Conservation (phyloP, 1,284 basidiomycete species). For the Entoloma clypeatum region DNA sequence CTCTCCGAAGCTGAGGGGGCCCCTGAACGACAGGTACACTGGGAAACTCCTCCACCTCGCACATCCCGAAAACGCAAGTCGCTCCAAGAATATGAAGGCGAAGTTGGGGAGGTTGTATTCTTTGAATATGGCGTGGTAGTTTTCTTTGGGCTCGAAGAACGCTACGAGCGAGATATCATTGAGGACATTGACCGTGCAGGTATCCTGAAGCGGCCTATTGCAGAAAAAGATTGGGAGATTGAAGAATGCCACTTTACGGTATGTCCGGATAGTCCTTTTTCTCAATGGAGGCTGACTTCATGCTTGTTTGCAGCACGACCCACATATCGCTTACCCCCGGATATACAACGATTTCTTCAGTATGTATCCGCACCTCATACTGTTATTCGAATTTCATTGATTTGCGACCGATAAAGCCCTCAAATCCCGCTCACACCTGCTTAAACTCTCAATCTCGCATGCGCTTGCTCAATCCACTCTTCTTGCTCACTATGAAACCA, state of each 20-base stretch:
- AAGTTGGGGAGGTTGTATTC: constrained; percentile 82
- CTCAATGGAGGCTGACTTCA: too few species aligned
- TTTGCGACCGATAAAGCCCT: constrained; percentile 56
- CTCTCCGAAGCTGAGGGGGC: constrained; percentile 14
- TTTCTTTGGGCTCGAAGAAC: constrained; percentile 80
- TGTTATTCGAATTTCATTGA: not conserved
- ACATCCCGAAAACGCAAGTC: constrained; percentile 11
- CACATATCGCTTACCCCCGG: constrained; percentile 77
- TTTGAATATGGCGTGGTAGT: constrained; percentile 86
- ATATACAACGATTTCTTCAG: constrained; percentile 94
- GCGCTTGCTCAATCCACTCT: constrained; percentile 94
- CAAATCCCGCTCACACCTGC: constrained; percentile 83
- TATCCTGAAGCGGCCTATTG: constrained; percentile 55
- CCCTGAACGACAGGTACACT: constrained; percentile 14
- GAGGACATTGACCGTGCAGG: constrained; percentile 79
- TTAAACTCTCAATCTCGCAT: constrained; percentile 89
- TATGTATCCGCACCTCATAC: constrained; percentile 32
- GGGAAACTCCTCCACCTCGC: constrained; percentile 13
- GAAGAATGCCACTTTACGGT: constrained; percentile 88
- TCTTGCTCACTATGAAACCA: constrained; percentile 84
- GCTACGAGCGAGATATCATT: constrained; percentile 73
- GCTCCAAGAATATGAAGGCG: too few species aligned
- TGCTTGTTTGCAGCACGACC: constrained; percentile 80
- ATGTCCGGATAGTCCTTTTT: too few species aligned
- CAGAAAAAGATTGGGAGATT: constrained; percentile 79